A percentile compares a stretch with the other conserved stretches of the same genome.
phyloP scores from a whole-genome alignment of 2,329 filamentous ascomycete genomes.

The Xylariaceae sp. region DNA sequence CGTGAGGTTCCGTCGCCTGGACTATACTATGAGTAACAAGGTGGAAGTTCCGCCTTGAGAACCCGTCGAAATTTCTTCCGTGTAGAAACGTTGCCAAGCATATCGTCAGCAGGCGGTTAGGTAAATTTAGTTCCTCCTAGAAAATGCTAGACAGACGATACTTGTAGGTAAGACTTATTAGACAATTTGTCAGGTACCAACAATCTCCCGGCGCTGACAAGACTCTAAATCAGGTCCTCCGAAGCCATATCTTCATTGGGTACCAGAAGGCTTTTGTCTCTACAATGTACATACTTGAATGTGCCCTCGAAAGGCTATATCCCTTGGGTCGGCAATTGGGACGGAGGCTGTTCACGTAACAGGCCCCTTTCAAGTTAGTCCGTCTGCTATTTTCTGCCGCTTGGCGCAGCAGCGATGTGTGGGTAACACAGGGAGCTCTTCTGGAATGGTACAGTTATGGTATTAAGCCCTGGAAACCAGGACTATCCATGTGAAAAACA shows the following conservation, averaged over 20 bases:
- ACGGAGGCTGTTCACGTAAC: constrained; percentile 20
- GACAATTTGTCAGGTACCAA: constrained; percentile 24
- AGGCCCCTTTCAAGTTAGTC: constrained; percentile 18
- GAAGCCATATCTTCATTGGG: background rate
- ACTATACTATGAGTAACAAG: background rate
- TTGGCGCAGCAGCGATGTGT: constrained; percentile 14
- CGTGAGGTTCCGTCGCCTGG: background rate
- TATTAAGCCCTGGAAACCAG: background rate
- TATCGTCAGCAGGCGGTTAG: constrained; percentile 19
- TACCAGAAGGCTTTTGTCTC: background rate
- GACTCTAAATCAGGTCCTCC: constrained; percentile 12
- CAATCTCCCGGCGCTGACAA: constrained; percentile 1
- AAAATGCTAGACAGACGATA: no score
- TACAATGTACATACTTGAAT: background rate
- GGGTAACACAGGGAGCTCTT: no score
- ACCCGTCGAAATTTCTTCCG: background rate
- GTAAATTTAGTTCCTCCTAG: no score
- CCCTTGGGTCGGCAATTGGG: constrained; percentile 16
- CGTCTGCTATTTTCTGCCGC: constrained; percentile 18
- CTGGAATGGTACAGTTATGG: no score
- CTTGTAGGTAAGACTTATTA: no score
- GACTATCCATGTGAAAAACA: no score
- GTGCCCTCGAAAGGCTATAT: background rate
- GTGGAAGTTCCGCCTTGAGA: background rate
- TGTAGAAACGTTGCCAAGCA: constrained; percentile 5